These are phyloP conservation scores for Colletotrichum sp. DNA, from an alignment of 2,329 filamentous ascomycete species.

Conservation along the genomic window DNA sequence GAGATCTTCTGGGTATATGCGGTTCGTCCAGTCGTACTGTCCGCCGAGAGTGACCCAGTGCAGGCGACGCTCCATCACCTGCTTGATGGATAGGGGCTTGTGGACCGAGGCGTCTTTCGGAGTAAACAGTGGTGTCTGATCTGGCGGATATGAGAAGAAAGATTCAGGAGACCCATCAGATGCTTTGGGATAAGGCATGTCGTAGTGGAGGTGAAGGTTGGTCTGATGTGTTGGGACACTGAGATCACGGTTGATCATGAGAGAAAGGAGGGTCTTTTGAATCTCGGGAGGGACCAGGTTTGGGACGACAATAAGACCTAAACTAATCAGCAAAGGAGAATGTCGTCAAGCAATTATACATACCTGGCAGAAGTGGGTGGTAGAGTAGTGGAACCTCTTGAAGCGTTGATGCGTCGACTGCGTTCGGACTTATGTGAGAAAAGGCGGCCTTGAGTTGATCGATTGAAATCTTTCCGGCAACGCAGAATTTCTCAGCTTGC, in stretches of 20 bases:
- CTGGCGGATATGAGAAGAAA: conserved; percentile 59
- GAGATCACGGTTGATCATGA: conserved; percentile 79
- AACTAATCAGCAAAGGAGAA: background rate
- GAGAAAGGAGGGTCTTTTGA: conserved; percentile 74
- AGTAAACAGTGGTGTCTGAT: conserved; percentile 58
- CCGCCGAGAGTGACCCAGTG: conserved; percentile 95
- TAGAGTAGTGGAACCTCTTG: conserved; percentile 61
- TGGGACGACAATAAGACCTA: conserved; percentile 82
- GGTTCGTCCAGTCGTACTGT: conserved; percentile 95
- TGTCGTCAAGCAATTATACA: background rate
- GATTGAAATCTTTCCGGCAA: conserved; percentile 47
- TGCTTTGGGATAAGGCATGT: conserved; percentile 61
- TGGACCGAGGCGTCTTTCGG: conserved; percentile 79
- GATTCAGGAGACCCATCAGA: conserved; percentile 35
- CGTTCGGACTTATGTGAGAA: conserved; percentile 39
- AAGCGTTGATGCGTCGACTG: conserved; percentile 31
- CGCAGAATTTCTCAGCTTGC: conserved; percentile 48
- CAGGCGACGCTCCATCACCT: conserved; percentile 78
- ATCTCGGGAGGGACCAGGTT: conserved; percentile 71
- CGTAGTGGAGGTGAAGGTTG: conserved; percentile 87
- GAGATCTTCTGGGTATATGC: conserved; percentile 73
- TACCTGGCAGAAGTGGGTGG: conserved; percentile 73
- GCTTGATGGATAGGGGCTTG: conserved; percentile 71
- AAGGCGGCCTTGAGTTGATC: conserved; percentile 50
- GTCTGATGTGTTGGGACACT: conserved; percentile 78